phyloP scores from a whole-genome alignment of 257 asterid genomes.

The Cordia subcordata region DNA sequence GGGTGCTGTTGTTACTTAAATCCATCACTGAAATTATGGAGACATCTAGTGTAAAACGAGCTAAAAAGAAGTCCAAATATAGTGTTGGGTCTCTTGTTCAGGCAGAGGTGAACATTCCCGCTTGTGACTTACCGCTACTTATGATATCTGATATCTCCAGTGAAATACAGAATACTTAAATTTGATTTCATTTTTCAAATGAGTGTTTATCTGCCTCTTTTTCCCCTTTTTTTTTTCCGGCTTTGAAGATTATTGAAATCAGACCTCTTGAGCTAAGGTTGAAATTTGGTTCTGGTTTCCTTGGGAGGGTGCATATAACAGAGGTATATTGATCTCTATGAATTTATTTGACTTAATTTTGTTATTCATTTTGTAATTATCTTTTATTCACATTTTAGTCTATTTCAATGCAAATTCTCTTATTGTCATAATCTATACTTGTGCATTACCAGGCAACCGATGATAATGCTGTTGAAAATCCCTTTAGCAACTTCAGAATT shows the following conservation, averaged over 20 bases:
- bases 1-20: conserved; percentile 68
- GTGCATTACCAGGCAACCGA: conserved; percentile 51
- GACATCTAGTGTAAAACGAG: conserved; percentile 68
- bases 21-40: conserved; percentile 48
- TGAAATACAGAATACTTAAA: conserved; percentile 7
- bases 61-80: conserved; percentile 60
- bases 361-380: background rate
- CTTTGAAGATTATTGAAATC: conserved; percentile 76
- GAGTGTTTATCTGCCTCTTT: background rate
- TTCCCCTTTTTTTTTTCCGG: conserved; percentile 8
- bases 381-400: background rate
- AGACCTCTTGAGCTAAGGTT: conserved; percentile 80
- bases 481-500: conserved; percentile 49
- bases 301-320: conserved; percentile 83
- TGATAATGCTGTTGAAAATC: conserved; percentile 55
- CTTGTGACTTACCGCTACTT: conserved; percentile 1
- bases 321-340: conserved; percentile 48
- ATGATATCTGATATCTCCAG: background rate
- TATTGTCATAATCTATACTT: conserved; percentile 1
- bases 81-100: conserved; percentile 71
- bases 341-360: background rate
- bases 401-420: conserved; percentile 1
- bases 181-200: background rate
- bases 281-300: conserved; percentile 81
- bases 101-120: conserved; percentile 58